Evolutionary conservation across 768 basidiomycete species (phyloP), one percentile per base, ranked within the genome.

Genomic region (Suillus subaureus): DNA sequence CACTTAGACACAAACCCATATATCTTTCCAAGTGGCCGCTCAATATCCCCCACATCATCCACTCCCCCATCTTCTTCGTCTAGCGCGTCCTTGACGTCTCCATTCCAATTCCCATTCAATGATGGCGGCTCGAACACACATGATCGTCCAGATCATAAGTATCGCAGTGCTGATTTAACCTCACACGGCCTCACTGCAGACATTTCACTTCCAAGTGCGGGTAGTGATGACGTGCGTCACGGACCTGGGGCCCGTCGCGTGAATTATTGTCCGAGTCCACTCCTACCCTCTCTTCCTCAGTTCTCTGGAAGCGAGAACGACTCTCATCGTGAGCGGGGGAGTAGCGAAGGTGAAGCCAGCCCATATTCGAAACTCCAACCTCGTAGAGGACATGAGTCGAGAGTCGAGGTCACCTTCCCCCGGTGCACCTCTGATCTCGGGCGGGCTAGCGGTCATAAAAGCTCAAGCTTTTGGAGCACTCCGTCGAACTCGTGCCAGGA

Each of bases 371-470:
- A 82, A 66, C 69, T 82, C 69, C 82, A 84, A 54, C 72, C 83
- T 64, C 85, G 86, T 61, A 84, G 83, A 58, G 78, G 81, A 62
- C 77, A 80, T 33, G 79, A n/a, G 85, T 42, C 83, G 81, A 71
- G 78, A 80, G 69, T 80, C 80, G 33, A 78, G 80, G 43, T 84
- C 84, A 42, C 84, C 81, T 56, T 84, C 85, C 58, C 83, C 84
- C n/a, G 74, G 75, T 49, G 74, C 74, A 62, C 79, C 83, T 66
- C 80, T 80, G 35, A 81, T 93, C 73, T 92, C 90, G 60, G 90
- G 91, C 33, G 94, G 93, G 35, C 85, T 95, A 56, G 93, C 93
- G 62, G 92, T 94, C 64, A 93, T 95, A 79, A 95, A 94, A 79
- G 93, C 93, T 51, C 92, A 94, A 74, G 89, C 93, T 45, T 95